These are phyloP conservation scores for Penicillium riverlandense DNA, from an alignment of 495 filamentous ascomycete genomes.

Conservation along the genomic window DNA sequence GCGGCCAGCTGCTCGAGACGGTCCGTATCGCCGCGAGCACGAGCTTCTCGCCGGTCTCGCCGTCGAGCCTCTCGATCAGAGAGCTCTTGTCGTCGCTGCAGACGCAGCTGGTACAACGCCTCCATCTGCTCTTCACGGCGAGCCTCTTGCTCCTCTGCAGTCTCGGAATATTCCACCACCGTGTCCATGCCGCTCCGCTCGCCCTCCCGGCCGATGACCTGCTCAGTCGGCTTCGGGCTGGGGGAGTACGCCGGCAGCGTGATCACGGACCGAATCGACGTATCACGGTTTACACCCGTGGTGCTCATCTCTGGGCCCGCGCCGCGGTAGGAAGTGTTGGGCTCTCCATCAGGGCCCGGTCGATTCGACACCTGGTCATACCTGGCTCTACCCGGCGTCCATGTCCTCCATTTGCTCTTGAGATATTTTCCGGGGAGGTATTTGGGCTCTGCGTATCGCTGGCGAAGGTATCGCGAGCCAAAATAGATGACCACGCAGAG, in stretches of 20 bases:
- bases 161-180: constrained; percentile 79
- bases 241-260: constrained; percentile 77
- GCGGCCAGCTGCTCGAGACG: constrained; percentile 54
- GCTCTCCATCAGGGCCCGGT: constrained; percentile 11
- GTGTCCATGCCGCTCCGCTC: constrained; percentile 88
- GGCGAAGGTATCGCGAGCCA: constrained; percentile 40
- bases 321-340: constrained; percentile 20
- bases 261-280: constrained; percentile 84
- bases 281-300: constrained; percentile 67
- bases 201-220: constrained; percentile 83
- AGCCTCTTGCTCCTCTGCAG: constrained; percentile 63
- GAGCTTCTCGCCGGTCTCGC: constrained; percentile 57
- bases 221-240: constrained; percentile 65
- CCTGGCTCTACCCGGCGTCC: constrained; percentile 39
- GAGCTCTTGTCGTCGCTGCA: constrained; percentile 66
- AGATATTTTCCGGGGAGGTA: constrained; percentile 51
- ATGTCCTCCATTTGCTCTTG: constrained; percentile 54
- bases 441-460: constrained; percentile 43
- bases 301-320: constrained; percentile 25
- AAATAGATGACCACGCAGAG: constrained; percentile 37
- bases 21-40: constrained; percentile 56
- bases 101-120: constrained; percentile 79
- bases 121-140: constrained; percentile 92
- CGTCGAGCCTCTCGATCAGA: constrained; percentile 70
- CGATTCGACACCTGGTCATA: constrained; percentile 33